phyloP scores from a whole-genome alignment of 331 rosid species.

The Malus hybrid region DNA sequence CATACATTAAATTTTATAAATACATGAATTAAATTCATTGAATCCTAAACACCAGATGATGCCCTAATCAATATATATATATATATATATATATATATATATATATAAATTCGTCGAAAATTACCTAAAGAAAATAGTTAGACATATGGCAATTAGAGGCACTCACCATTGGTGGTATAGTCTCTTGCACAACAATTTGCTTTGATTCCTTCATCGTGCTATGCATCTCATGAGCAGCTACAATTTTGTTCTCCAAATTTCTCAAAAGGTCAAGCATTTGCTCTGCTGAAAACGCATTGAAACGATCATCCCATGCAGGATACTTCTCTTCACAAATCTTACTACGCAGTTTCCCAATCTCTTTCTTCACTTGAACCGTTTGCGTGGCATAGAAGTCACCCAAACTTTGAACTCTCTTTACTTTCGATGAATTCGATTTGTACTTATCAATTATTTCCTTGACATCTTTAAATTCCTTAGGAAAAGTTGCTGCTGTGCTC shows the following conservation, averaged over 20 bases:
- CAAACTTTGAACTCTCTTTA: not conserved
- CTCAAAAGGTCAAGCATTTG: not conserved
- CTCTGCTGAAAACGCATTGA: not conserved
- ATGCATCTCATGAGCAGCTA: not conserved
- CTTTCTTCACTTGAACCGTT: not conserved
- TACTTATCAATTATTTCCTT: slow-evolving; percentile 1
- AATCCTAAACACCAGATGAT: too few relatives aligned
- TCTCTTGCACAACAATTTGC: not conserved
- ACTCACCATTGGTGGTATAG: not conserved
- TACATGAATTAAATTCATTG: too few relatives aligned
- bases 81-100: too few relatives aligned
- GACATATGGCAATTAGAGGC: too few relatives aligned
- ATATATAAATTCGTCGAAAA: too few relatives aligned
- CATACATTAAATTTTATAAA: too few relatives aligned
- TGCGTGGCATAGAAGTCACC: slow-evolving; percentile 5
- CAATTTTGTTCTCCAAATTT: slow-evolving; percentile 1
- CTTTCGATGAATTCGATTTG: not conserved
- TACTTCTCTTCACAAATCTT: not conserved
- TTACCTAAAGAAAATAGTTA: too few relatives aligned
- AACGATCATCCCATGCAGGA: slow-evolving; percentile 3
- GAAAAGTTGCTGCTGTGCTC: not conserved
- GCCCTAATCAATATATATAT: too few relatives aligned
- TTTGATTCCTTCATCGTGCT: not conserved
- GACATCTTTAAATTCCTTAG: not conserved
- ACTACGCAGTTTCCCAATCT: not conserved